Evolutionary conservation across 768 basidiomycete genomes (phyloP), one percentile per base, ranked within the genome.

Genomic region (Postia placenta): DNA sequence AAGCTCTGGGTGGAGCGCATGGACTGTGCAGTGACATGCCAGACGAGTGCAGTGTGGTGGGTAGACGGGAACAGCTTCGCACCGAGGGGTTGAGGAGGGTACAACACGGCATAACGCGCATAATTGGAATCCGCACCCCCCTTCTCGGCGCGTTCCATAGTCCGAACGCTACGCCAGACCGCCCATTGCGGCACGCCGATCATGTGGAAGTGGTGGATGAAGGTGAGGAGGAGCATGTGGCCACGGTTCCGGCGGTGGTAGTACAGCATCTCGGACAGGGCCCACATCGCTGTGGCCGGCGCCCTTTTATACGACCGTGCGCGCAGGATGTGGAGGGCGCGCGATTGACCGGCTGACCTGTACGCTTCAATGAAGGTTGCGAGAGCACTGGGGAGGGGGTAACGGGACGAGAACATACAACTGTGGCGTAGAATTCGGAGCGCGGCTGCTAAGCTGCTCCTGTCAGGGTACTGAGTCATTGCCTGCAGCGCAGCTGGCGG

Each of bases 341-440:
- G 30, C 79, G 79, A 59, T 78, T 87, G 52, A 81, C 83, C 28
- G 84, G 24, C 22, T 17, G 9, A 19, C 24, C 54, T 52, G 50
- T 53, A 57, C 9, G 45, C 25, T 12, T 51, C 37, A 28, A 62
- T 53, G 23, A 61, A 50, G 7, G 42, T 40, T 5, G 51, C 47
- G 20, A 64, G 43, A 11, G 36, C 44, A n/a, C 1, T 39, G 2
- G 46, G 50, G 35, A 23, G 5, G 12, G 42, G 25, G 5, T 42
- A 41, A n/a, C 17, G 5, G n/a, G 42, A 17, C 2, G 20, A 25
- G 15, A 2, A 17, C 35, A 37, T 35, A n/a, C n/a, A n/a, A 26
- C 28, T 5, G 25, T 42, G 51, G 36, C 47, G 35, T 12, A 60
- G 22, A 2, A 37, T 25, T 15, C 43, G 42, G 6, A 60, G 30